Evolutionary conservation across 129 eudicot genomes (phyloP), one percentile per base, ranked within the genome.

Genomic region (Pulicaria dysenterica): DNA sequence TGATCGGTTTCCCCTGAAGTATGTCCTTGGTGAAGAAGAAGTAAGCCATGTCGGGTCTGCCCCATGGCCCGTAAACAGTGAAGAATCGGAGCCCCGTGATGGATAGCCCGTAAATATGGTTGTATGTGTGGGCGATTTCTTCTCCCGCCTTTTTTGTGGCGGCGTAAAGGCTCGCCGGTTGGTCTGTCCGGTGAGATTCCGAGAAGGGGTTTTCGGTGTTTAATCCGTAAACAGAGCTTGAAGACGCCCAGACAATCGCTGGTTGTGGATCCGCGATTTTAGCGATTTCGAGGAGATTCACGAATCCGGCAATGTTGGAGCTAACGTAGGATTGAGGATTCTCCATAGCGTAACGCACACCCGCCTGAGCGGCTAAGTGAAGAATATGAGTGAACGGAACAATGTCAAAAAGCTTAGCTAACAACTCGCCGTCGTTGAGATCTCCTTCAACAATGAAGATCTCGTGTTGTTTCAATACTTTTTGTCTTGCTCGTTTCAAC

Each of bases 11-110:
- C 0, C 90, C 85, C 58, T 89, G 92, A 8, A 89, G 67, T 14
- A 89, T 86, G 41, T 86, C 92, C 74, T 89, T 89, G 0, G 92
- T 89, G 72, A 89, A 89, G 49, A 89, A 86, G 78, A 86, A 89
- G 58, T 89, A 89, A 2, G 96, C 96, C 96, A 89, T 89, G 37
- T 89, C 96, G 9, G 96, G 96, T 14, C 96, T 47, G 1, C 96
- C 96, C 96, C 96, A 89, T 2, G 96, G 96, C 6, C 96, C 96
- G 50, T 89, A 89, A 4, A 89, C 96, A 0, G 96, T 89, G 70
- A 89, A 89, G 19, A 89, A 89, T 7, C 96, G 79, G 13, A 89
- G 79, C 0, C 89, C 96, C 10, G 96, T 89, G 38, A 89, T 74
- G 37, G 91, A 79, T 2, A 89, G 80, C 2, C 96, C 96, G 69